These are phyloP conservation scores for Acanthochlamys bracteata DNA, from an alignment of 106 monocot species.

Conservation along the genomic window DNA sequence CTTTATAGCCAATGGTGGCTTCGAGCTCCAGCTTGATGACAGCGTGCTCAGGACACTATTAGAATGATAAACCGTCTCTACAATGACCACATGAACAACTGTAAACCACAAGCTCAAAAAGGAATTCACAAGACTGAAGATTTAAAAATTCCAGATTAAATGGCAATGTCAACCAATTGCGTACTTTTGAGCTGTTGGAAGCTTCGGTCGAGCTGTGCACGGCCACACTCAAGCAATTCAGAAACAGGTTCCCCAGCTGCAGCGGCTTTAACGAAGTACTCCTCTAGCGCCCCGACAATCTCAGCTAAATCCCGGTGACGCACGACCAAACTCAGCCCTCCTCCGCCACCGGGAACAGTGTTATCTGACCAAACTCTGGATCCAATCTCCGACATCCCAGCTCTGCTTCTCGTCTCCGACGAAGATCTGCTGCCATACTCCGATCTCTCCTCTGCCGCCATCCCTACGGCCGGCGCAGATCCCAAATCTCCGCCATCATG, in stretches of 20 bases:
- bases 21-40: constrained; percentile 80
- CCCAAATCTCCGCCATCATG: constrained; percentile 12
- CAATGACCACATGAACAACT: constrained; percentile 1
- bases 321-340: constrained; percentile 49
- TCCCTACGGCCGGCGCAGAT: constrained; percentile 8
- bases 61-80: constrained; percentile 97
- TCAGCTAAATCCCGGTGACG: constrained; percentile 72
- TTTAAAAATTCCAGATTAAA: no score
- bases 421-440: constrained; percentile 22
- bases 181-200: constrained; percentile 92
- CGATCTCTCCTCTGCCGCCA: constrained; percentile 27
- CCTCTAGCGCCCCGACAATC: constrained; percentile 73
- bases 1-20: constrained; percentile 78
- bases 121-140: neutral
- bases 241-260: constrained; percentile 58
- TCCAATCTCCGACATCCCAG: constrained; percentile 38
- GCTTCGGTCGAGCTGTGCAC: constrained; percentile 76
- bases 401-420: constrained; percentile 9
- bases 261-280: constrained; percentile 78
- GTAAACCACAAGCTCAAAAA: neutral
- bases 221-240: constrained; percentile 72
- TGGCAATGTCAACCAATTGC: neutral
- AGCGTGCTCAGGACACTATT: constrained; percentile 73
- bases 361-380: constrained; percentile 13
- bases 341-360: constrained; percentile 13